phyloP scores from a whole-genome alignment of 352 stramenopile species.

The Blastocystis sp. region DNA sequence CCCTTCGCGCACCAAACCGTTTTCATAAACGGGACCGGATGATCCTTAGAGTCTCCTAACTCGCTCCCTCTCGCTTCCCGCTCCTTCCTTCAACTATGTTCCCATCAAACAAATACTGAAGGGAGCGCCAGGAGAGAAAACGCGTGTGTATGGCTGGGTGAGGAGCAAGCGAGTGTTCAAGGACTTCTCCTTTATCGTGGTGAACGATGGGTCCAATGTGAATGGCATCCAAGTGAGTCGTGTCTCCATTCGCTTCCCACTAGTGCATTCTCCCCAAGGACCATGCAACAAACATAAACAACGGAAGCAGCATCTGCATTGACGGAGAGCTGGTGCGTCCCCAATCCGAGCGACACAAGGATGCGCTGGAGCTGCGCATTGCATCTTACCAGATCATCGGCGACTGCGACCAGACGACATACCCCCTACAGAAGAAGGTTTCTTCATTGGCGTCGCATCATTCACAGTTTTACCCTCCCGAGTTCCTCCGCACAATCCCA shows the following conservation, averaged over 20 bases:
- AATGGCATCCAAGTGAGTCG: conserved; percentile 83
- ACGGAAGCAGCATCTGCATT: conserved; percentile 32
- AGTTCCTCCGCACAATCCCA: conserved; percentile 85
- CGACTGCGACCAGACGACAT: not conserved
- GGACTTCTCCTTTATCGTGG: conserved; percentile 86
- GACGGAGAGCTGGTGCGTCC: conserved; percentile 1
- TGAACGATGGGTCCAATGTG: conserved; percentile 88
- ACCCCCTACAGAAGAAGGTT: conserved; percentile 84
- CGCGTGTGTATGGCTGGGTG: conserved; percentile 88
- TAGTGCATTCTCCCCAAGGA: conserved; percentile 43
- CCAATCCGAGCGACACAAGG: conserved; percentile 35
- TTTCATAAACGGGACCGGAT: too few relatives aligned
- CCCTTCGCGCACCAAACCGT: too few relatives aligned
- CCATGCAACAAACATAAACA: conserved; percentile 3
- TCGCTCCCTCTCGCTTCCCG: too few relatives aligned
- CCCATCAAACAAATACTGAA: conserved; percentile 74
- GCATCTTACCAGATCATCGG: conserved; percentile 45
- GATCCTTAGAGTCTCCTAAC: too few relatives aligned
- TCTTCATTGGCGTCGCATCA: conserved; percentile 74
- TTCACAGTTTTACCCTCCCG: conserved; percentile 70
- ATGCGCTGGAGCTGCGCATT: conserved; percentile 27
- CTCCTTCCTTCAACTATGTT: not conserved
- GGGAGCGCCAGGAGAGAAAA: conserved; percentile 80
- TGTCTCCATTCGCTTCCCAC: conserved; percentile 71
- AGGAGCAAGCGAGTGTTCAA: conserved; percentile 85